A percentile compares a stretch with the other conserved stretches of the same genome.
Conservation (phyloP, 257 asterid genomes). For the Sherardia arvensis region DNA sequence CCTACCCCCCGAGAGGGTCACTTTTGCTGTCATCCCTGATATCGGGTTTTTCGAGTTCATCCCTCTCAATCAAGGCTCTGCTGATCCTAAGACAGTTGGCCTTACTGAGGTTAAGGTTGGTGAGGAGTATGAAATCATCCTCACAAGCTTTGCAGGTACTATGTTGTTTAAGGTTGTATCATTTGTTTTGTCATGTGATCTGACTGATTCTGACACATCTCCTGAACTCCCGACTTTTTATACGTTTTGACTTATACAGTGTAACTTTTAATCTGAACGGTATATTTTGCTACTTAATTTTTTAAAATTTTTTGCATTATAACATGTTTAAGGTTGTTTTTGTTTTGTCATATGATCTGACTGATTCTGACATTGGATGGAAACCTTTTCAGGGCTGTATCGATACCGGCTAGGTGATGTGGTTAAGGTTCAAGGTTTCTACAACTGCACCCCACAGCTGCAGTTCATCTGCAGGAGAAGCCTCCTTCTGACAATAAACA, state of each 20-base stretch:
- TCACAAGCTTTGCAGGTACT: conserved; percentile 79
- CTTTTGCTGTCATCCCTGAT: conserved; percentile 76
- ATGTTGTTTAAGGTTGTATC: too few species aligned
- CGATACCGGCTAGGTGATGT: conserved; percentile 84
- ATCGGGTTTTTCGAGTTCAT: conserved; percentile 80
- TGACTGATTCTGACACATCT: too few species aligned
- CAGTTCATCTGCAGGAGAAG: conserved; percentile 77
- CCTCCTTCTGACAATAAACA: conserved; percentile 75
- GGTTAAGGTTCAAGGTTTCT: conserved; percentile 76
- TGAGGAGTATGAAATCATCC: conserved; percentile 66
- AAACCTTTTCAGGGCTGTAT: conserved; percentile 45
- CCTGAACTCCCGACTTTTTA: too few species aligned
- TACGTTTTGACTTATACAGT: background rate
- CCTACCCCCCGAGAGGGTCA: conserved; percentile 61
- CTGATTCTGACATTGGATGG: background rate
- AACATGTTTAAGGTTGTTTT: background rate
- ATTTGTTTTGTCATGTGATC: too few species aligned
- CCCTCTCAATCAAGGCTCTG: conserved; percentile 30
- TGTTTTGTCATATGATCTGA: background rate
- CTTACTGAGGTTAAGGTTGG: conserved; percentile 65
- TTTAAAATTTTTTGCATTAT: too few species aligned
- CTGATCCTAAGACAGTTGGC: conserved; percentile 37
- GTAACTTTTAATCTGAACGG: too few species aligned
- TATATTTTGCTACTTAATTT: too few species aligned
- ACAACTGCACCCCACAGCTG: conserved; percentile 81